A percentile compares a stretch with the other conserved stretches of the same genome.
Evolutionary conservation across 2,329 filamentous ascomycete genomes (phyloP).

Genomic region (Lachnellula occidentalis): DNA sequence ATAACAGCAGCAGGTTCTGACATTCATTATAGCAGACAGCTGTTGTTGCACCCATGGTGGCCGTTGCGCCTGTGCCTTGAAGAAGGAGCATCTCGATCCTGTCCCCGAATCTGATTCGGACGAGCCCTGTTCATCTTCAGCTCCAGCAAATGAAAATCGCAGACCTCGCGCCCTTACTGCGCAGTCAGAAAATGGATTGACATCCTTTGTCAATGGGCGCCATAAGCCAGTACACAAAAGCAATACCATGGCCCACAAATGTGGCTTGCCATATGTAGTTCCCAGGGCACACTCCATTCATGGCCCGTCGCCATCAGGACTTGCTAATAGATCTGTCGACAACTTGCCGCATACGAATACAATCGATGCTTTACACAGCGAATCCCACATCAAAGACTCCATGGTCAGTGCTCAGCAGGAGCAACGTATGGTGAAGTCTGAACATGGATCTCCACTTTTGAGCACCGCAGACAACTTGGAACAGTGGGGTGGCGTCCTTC

Average conservation of each 20-base stretch:
- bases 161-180: conserved; percentile 56
- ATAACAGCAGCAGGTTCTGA: conserved; percentile 30
- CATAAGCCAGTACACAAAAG: conserved; percentile 59
- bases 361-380: conserved; percentile 35
- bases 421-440: conserved; percentile 52
- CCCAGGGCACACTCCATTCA: conserved; percentile 54
- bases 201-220: conserved; percentile 59
- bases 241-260: conserved; percentile 55
- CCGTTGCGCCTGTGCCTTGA: conserved; percentile 58
- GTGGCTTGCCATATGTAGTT: conserved; percentile 53
- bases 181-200: conserved; percentile 52
- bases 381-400: conserved; percentile 34
- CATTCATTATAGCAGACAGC: conserved; percentile 44
- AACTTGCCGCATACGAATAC: conserved; percentile 37
- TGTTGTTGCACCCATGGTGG: conserved; percentile 68
- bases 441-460: conserved; percentile 55
- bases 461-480: conserved; percentile 41
- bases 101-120: conserved; percentile 61
- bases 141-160: conserved; percentile 35
- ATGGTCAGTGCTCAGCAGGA: conserved; percentile 35
- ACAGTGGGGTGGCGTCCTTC: conserved; percentile 47
- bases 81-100: conserved; percentile 59
- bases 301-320: conserved; percentile 41
- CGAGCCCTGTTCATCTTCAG: conserved; percentile 39
- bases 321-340: conserved; percentile 43